Conservation (phyloP, 805 yeast species). For the Scheffersomyces stipitis region DNA sequence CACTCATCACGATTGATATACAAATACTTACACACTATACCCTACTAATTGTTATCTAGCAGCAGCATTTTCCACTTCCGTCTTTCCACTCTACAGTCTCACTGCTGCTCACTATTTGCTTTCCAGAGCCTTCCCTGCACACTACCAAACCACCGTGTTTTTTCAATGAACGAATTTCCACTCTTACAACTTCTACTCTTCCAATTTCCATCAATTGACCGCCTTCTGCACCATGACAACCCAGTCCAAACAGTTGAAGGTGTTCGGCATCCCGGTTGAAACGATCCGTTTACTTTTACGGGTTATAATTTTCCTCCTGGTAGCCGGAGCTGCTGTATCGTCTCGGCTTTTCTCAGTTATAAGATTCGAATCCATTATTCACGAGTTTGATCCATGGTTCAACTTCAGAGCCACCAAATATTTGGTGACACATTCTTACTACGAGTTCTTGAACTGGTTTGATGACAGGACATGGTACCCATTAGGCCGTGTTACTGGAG, state of each 20-base stretch:
- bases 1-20: too few species aligned
- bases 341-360: conserved; percentile 95
- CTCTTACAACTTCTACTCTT: too few species aligned
- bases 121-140: too few species aligned
- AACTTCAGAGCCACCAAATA: conserved; percentile 95
- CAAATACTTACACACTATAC: too few species aligned
- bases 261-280: conserved; percentile 32
- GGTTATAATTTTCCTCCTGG: conserved; percentile 65
- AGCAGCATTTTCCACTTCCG: too few species aligned
- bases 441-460: conserved; percentile 95
- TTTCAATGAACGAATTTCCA: too few species aligned
- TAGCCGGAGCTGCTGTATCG: conserved; percentile 90
- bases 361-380: conserved; percentile 93
- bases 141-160: too few species aligned
- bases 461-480: conserved; percentile 99
- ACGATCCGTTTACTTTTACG: conserved; percentile 51
- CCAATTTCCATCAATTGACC: too few species aligned
- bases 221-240: conserved; percentile 10
- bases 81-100: too few species aligned
- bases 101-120: too few species aligned
- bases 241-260: conserved; percentile 22
- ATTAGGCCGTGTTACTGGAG: conserved; percentile 97
- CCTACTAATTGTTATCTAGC: too few species aligned
- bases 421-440: conserved; percentile 77
- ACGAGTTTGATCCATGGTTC: conserved; percentile 97